Evolutionary conservation across 2,329 filamentous ascomycete species (phyloP).

Genomic region (Microsporum audouinii): DNA sequence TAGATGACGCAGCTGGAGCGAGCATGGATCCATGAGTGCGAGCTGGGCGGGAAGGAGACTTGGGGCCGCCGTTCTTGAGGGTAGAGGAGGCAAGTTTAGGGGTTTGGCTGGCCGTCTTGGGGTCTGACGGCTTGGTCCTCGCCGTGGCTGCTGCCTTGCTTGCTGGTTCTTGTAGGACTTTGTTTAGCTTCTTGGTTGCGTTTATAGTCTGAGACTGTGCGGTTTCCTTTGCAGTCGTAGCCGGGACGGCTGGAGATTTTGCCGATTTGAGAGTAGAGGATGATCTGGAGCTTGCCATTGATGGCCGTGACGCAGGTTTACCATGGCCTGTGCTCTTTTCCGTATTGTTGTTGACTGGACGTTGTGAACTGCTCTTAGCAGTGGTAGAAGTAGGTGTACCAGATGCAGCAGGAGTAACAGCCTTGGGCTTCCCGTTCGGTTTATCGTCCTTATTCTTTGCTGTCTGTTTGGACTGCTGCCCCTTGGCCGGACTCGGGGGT

Average conservation of each 20-base stretch:
- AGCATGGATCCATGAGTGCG: constrained; percentile 33
- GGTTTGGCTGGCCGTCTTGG: constrained; percentile 9
- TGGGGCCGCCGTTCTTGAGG: constrained; percentile 13
- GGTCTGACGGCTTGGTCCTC: constrained; percentile 3
- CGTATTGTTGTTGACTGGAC: constrained; percentile 6
- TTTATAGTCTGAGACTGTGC: not conserved
- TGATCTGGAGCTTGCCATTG: constrained; percentile 8
- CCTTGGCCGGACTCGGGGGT: not conserved
- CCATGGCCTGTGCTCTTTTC: constrained; percentile 12
- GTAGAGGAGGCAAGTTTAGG: not conserved
- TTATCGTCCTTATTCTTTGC: not conserved
- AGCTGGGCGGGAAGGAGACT: constrained; percentile 32
- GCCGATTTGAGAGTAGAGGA: constrained; percentile 16
- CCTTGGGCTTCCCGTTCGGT: not conserved
- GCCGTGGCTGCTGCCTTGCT: constrained; percentile 3
- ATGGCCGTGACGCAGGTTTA: constrained; percentile 4
- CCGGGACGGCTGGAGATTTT: constrained; percentile 14
- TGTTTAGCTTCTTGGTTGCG: constrained; percentile 13
- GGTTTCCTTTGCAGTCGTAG: not conserved
- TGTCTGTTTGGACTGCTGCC: not conserved
- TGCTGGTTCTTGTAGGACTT: constrained; percentile 23
- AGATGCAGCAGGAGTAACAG: not conserved
- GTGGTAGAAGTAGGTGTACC: not conserved
- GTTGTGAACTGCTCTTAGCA: constrained; percentile 13
- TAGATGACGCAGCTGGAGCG: constrained; percentile 31